A percentile compares a stretch with the other conserved stretches of the same genome.
phyloP scores from a whole-genome alignment of 345 rosid species.

The Salix arbutifolia region DNA sequence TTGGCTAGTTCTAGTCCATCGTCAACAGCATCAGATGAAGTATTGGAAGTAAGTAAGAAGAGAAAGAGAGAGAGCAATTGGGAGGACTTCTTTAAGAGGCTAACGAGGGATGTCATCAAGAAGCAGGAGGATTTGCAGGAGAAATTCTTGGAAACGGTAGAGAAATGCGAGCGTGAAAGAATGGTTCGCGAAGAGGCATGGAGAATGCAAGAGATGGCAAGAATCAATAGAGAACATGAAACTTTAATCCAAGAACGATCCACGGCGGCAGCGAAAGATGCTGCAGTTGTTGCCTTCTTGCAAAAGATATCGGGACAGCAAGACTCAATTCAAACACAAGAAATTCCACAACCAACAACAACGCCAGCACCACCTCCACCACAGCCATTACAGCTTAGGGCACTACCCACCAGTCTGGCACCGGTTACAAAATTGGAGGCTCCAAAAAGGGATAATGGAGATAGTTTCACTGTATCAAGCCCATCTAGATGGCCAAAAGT shows the following conservation, averaged over 20 bases:
- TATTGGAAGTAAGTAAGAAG: slow-evolving; percentile 13
- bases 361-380: not conserved
- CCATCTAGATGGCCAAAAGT: slow-evolving; percentile 87
- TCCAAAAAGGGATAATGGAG: slow-evolving; percentile 13
- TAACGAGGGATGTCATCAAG: slow-evolving; percentile 59
- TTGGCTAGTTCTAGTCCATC: slow-evolving; percentile 38
- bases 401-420: not conserved
- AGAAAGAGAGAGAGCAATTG: slow-evolving; percentile 60
- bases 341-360: not conserved
- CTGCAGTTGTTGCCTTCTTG: slow-evolving; percentile 69
- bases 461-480: slow-evolving; percentile 31
- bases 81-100: slow-evolving; percentile 45
- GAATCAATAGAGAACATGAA: slow-evolving; percentile 58
- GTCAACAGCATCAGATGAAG: slow-evolving; percentile 36
- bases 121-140: slow-evolving; percentile 73
- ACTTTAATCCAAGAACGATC: slow-evolving; percentile 67
- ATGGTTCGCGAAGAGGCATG: slow-evolving; percentile 64
- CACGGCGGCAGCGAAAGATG: slow-evolving; percentile 63
- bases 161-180: slow-evolving; percentile 60
- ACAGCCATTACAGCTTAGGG: not conserved
- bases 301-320: slow-evolving; percentile 62
- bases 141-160: slow-evolving; percentile 60
- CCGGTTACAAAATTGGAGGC: not conserved
- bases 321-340: slow-evolving; percentile 3
- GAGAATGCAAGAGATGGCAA: slow-evolving; percentile 57